Conservation (phyloP, 2,329 filamentous ascomycete genomes). For the Fusarium neocosmosporiellum region DNA sequence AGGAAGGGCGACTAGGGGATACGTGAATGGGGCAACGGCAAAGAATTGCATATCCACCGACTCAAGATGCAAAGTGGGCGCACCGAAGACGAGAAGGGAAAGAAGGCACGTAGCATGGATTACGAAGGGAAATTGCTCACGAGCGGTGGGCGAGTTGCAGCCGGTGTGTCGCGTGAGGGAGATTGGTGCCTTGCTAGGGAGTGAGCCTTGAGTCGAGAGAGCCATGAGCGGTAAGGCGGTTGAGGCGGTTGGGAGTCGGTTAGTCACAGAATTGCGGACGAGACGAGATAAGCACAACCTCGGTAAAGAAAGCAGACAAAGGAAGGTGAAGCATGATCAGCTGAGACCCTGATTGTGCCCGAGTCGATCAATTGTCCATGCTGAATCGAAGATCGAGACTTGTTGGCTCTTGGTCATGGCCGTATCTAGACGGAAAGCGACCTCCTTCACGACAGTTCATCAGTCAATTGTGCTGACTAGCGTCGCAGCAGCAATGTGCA, state of each 20-base stretch:
- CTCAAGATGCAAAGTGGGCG: slow-evolving; percentile 16
- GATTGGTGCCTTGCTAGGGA: slow-evolving; percentile 12
- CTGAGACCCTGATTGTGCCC: not conserved
- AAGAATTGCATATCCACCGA: slow-evolving; percentile 18
- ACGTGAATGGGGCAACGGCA: slow-evolving; percentile 23
- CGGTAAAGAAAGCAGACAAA: slow-evolving; percentile 20
- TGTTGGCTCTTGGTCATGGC: not conserved
- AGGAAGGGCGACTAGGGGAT: slow-evolving; percentile 32
- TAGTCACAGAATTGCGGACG: slow-evolving; percentile 16
- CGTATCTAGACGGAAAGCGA: slow-evolving; percentile 4
- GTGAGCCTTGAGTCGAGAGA: slow-evolving; percentile 7
- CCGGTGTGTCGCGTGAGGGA: slow-evolving; percentile 29
- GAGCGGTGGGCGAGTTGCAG: slow-evolving; percentile 1
- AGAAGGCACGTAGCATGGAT: slow-evolving; percentile 19
- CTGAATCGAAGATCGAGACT: not conserved
- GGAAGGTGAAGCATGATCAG: not conserved
- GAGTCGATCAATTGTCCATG: not conserved
- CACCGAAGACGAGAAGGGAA: slow-evolving; percentile 23
- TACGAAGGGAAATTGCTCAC: slow-evolving; percentile 17
- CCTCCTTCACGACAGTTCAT: not conserved
- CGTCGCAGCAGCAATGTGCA: slow-evolving; percentile 2
- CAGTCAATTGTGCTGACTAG: slow-evolving; percentile 19
- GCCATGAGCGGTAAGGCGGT: slow-evolving; percentile 23
- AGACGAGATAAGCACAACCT: slow-evolving; percentile 35
- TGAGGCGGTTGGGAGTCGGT: slow-evolving; percentile 6